Percentiles rank a stretch among this genome's conserved stretches.
phyloP scores from a whole-genome alignment of 768 basidiomycete genomes.

The Amanita molliuscula region DNA sequence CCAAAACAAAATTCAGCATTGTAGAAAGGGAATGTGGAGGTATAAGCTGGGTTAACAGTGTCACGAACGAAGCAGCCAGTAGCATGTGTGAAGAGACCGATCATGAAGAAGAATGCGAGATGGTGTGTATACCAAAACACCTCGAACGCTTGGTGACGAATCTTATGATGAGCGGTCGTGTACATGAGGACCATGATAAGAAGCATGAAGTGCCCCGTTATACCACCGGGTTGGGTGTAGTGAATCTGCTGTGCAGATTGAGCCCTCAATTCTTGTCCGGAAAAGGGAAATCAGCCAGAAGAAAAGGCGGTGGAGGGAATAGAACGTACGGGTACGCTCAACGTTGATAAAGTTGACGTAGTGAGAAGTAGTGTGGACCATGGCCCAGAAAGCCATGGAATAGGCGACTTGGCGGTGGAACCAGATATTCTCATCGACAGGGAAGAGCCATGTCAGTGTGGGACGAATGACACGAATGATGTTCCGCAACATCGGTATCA shows the following conservation, averaged over 20 bases:
- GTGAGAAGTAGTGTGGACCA: conserved; percentile 90
- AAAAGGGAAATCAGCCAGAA: neutral
- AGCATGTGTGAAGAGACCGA: conserved; percentile 83
- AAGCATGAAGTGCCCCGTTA: conserved; percentile 94
- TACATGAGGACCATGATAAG: conserved; percentile 92
- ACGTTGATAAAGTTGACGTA: conserved; percentile 93
- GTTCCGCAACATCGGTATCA: conserved; percentile 86
- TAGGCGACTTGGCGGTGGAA: conserved; percentile 94
- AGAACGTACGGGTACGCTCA: conserved; percentile 66
- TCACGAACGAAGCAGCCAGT: conserved; percentile 95
- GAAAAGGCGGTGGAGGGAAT: neutral
- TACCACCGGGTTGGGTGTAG: conserved; percentile 82
- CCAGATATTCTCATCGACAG: conserved; percentile 94
- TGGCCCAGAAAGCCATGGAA: conserved; percentile 86
- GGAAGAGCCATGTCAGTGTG: conserved; percentile 71
- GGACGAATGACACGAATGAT: conserved; percentile 79
- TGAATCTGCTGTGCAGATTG: conserved; percentile 76
- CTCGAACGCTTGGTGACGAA: conserved; percentile 86
- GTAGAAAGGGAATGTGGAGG: conserved; percentile 75
- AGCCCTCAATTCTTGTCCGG: conserved; percentile 60
- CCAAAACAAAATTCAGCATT: conserved; percentile 81
- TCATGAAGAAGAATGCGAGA: conserved; percentile 89
- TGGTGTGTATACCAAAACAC: conserved; percentile 98
- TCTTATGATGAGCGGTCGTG: conserved; percentile 80
- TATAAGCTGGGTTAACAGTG: conserved; percentile 61